Base-by-base conservation (phyloP, 371 early-diverging fungal genomes). In the Mucor circinelloides region DNA sequence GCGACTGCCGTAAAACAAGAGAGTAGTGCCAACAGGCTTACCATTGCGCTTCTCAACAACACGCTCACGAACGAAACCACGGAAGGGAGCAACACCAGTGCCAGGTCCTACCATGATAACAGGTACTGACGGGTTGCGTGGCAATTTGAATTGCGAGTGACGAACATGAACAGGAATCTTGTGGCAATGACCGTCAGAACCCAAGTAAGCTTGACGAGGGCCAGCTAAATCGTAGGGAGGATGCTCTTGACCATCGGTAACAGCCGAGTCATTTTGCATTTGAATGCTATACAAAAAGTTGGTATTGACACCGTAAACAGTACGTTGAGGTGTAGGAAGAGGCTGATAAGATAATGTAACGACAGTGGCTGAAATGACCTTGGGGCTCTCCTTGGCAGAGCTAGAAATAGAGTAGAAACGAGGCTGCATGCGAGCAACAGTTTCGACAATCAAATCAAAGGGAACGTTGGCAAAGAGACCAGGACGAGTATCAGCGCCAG, bases 31-130 rank as follows among this genome's bases (percentile, higher is more conserved):
- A 32, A 91, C 86, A 25, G 84, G 76, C 61, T 81, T 82, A 50
- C 85, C 85, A 40, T 87, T 74, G 59, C 82, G 77, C 54, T 81
- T 87, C 66, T 82, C 82, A 34, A 79, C 66, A 5, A 88, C 89
- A 62, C 99, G 93, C 69, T 99, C 98, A 67, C 91, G 91, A 0
- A 97, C 78, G 77, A 99, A 99, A 2, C 93, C 99, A 34, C 95
- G 89, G 93, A 99, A 97, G 27, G 99, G 99, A 6, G 99, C 99
- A 23, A 99, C 94, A 44, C 99, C 99, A 0, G 99, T 99, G 48
- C 99, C 99, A 17, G 99, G 98, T 1, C 99, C 98, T 32, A 99
- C 82, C 98, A 99, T 97, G 54, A 99, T 89, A 50, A 99, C 82
- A 27, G 98, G 97, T 6, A 89, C 77, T 13, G 82, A 67, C 25